Evolutionary conservation across 352 stramenopile genomes (phyloP).

Genomic region (Pythium volutum): DNA sequence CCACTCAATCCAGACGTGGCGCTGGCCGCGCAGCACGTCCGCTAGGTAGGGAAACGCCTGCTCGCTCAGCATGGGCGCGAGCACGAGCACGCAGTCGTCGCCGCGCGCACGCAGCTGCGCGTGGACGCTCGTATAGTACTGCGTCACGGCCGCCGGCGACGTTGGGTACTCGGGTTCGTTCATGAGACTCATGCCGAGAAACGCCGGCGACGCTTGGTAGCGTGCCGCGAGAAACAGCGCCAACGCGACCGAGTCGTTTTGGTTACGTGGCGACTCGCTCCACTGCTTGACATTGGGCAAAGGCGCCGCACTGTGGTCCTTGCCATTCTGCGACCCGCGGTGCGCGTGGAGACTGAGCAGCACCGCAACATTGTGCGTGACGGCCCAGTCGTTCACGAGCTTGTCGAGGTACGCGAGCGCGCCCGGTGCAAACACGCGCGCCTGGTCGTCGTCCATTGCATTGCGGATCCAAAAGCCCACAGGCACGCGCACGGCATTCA

Average conservation of each 20-base stretch:
- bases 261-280: constrained; percentile 25
- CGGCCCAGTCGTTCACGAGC: constrained; percentile 47
- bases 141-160: constrained; percentile 19
- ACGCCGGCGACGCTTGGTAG: constrained; percentile 45
- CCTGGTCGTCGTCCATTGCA: constrained; percentile 8
- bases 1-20: constrained; percentile 61
- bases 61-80: constrained; percentile 39
- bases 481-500: constrained; percentile 30
- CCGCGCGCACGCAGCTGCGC: constrained; percentile 29
- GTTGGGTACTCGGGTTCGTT: constrained; percentile 40
- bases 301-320: constrained; percentile 42
- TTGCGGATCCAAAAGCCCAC: constrained; percentile 53
- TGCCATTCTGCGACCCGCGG: constrained; percentile 56
- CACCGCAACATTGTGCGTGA: constrained; percentile 53
- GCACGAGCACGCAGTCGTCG: constrained; percentile 45
- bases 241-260: constrained; percentile 37
- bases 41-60: constrained; percentile 27
- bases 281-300: constrained; percentile 21
- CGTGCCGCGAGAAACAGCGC: constrained; percentile 38
- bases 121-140: constrained; percentile 48
- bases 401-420: constrained; percentile 46
- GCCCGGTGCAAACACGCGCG: constrained; percentile 18
- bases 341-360: constrained; percentile 58
- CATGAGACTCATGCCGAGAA: constrained; percentile 53
- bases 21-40: constrained; percentile 32